Percentiles rank a stretch among this genome's conserved stretches.
These are phyloP conservation scores for Onygena corvina DNA, from an alignment of 2,329 filamentous ascomycete genomes.

Conservation along the genomic window DNA sequence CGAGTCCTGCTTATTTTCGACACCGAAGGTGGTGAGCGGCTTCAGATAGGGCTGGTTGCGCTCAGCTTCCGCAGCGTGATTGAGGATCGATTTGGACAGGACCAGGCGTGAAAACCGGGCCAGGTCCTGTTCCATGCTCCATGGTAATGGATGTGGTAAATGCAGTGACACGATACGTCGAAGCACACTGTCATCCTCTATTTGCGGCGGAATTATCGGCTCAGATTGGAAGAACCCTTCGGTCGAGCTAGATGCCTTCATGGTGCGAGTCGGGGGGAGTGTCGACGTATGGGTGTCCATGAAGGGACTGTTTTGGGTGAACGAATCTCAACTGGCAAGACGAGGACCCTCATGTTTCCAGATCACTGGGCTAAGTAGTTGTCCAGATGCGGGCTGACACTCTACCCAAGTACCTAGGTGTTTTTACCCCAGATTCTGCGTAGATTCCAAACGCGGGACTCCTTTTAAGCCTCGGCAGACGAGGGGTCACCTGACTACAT, in stretches of 20 bases:
- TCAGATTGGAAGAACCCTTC: slow-evolving; percentile 20
- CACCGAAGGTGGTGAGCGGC: slow-evolving; percentile 19
- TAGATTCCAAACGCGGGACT: no score
- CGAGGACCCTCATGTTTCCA: no score
- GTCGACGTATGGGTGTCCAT: no score
- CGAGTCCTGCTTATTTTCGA: slow-evolving; percentile 19
- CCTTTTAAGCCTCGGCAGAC: no score
- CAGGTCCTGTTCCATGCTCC: slow-evolving; percentile 16
- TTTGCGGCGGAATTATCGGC: slow-evolving; percentile 16
- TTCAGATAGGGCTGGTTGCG: slow-evolving; percentile 17
- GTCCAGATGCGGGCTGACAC: no score
- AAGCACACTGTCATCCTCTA: slow-evolving; percentile 17
- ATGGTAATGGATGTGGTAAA: slow-evolving; percentile 17
- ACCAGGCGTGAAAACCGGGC: slow-evolving; percentile 18
- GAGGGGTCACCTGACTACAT: no score
- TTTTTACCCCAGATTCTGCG: no score
- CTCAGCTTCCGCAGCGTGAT: slow-evolving; percentile 18
- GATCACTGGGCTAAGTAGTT: no score
- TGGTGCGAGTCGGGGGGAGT: no score
- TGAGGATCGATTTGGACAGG: slow-evolving; percentile 15
- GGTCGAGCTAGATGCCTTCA: slow-evolving; percentile 20
- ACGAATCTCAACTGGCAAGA: no score
- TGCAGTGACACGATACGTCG: slow-evolving; percentile 18
- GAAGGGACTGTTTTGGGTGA: no score
- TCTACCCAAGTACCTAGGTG: no score